Conservation (phyloP, 1,139 yeast species). For the Taiozyma onychis region DNA sequence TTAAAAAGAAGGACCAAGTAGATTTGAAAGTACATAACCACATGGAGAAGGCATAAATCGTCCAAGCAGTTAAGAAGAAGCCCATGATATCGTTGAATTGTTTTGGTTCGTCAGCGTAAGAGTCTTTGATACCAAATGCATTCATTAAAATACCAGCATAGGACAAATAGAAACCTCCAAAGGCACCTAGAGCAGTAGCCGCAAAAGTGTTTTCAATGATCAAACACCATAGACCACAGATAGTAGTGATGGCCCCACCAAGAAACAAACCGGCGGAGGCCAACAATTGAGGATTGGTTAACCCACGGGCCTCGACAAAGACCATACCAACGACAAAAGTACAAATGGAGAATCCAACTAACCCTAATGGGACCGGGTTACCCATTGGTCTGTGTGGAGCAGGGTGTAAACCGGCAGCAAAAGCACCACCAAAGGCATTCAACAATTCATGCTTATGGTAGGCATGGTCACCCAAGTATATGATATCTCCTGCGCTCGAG, state of each 20-base stretch:
- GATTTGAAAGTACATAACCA: slow-evolving; percentile 57
- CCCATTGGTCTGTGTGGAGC: slow-evolving; percentile 30
- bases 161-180: slow-evolving; percentile 73
- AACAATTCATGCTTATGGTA: slow-evolving; percentile 48
- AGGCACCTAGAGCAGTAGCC: slow-evolving; percentile 58
- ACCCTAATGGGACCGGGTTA: slow-evolving; percentile 60
- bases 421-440: slow-evolving; percentile 54
- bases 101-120: slow-evolving; percentile 44
- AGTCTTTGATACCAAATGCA: slow-evolving; percentile 45
- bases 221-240: slow-evolving; percentile 64
- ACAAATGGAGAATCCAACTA: slow-evolving; percentile 51
- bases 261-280: slow-evolving; percentile 48
- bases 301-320: slow-evolving; percentile 49
- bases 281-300: slow-evolving; percentile 40
- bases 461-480: slow-evolving; percentile 51
- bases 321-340: slow-evolving; percentile 37
- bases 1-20: slow-evolving; percentile 51
- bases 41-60: slow-evolving; percentile 53
- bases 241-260: slow-evolving; percentile 60
- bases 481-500: slow-evolving; percentile 26
- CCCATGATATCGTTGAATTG: slow-evolving; percentile 50
- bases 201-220: slow-evolving; percentile 63
- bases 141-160: slow-evolving; percentile 54
- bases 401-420: slow-evolving; percentile 24
- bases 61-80: slow-evolving; percentile 62